Conservation (phyloP, 1,284 basidiomycete genomes). For the Ganoderma leucocontextum region DNA sequence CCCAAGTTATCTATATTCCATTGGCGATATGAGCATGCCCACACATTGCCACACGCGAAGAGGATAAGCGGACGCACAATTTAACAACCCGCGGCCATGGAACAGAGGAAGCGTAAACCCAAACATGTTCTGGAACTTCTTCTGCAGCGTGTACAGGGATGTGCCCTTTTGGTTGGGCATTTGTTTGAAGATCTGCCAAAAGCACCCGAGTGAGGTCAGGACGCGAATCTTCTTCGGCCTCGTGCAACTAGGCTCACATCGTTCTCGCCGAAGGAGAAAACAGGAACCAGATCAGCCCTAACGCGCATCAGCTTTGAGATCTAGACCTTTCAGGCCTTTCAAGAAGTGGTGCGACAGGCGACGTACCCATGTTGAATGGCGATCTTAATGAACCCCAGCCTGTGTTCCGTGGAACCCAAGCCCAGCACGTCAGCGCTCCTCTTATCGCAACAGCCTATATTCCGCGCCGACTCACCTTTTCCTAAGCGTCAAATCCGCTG, state of each 20-base stretch:
- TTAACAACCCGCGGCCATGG: slow-evolving; percentile 90
- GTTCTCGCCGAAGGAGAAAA: slow-evolving; percentile 98
- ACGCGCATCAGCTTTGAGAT: neutral
- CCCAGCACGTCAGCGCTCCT: neutral
- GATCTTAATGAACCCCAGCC: slow-evolving; percentile 94
- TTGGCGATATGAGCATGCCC: neutral
- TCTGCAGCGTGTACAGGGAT: slow-evolving; percentile 86
- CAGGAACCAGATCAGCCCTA: slow-evolving; percentile 92
- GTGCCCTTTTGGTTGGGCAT: slow-evolving; percentile 95
- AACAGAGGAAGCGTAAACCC: slow-evolving; percentile 98
- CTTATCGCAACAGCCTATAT: neutral
- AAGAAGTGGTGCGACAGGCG: neutral
- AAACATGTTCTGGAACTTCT: slow-evolving; percentile 89
- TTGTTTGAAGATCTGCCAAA: slow-evolving; percentile 88
- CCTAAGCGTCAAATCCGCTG: slow-evolving; percentile 91
- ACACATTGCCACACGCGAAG: neutral
- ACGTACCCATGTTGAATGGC: slow-evolving; percentile 91
- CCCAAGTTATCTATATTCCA: slow-evolving; percentile 79
- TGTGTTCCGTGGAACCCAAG: slow-evolving; percentile 38
- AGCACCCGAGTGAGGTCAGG: slow-evolving; percentile 6
- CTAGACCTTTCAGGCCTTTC: neutral
- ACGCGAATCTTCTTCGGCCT: neutral
- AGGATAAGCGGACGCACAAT: slow-evolving; percentile 65
- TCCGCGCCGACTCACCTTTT: slow-evolving; percentile 60
- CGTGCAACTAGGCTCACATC: slow-evolving; percentile 63